Evolutionary conservation across 441 rosid species (phyloP).

Genomic region (Gossypium lobatum): DNA sequence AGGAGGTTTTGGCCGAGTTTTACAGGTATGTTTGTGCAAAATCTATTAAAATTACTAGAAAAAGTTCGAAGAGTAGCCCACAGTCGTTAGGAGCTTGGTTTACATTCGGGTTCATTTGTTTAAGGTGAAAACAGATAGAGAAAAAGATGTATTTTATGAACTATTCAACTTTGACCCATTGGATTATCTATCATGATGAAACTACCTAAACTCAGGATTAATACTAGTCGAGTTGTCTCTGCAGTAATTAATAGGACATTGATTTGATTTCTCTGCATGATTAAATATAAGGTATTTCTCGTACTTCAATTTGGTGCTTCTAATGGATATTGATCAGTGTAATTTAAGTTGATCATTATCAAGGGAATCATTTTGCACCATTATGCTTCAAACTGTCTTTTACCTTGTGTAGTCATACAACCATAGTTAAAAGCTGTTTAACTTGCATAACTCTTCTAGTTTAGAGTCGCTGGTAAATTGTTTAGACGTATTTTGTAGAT

Average conservation of each 20-base stretch:
- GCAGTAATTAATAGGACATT: neutral
- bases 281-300: neutral
- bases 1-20: constrained; percentile 44
- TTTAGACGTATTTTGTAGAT: constrained; percentile 30
- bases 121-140: neutral
- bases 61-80: neutral
- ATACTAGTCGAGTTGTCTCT: neutral
- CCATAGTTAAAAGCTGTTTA: neutral
- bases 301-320: neutral
- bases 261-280: neutral
- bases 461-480: neutral
- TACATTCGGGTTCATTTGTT: too few relatives aligned
- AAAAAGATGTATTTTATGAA: neutral
- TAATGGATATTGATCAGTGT: neutral
- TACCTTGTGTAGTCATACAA: neutral
- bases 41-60: neutral
- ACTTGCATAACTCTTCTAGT: neutral
- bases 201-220: neutral
- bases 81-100: too few relatives aligned
- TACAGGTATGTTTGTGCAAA: constrained; percentile 39
- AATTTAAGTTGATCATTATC: neutral
- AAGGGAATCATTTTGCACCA: neutral
- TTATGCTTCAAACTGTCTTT: neutral
- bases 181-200: neutral
- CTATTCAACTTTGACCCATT: neutral